These are phyloP conservation scores for Zizania latifolia DNA, from an alignment of 176 grass and related monocot species.

Conservation along the genomic window DNA sequence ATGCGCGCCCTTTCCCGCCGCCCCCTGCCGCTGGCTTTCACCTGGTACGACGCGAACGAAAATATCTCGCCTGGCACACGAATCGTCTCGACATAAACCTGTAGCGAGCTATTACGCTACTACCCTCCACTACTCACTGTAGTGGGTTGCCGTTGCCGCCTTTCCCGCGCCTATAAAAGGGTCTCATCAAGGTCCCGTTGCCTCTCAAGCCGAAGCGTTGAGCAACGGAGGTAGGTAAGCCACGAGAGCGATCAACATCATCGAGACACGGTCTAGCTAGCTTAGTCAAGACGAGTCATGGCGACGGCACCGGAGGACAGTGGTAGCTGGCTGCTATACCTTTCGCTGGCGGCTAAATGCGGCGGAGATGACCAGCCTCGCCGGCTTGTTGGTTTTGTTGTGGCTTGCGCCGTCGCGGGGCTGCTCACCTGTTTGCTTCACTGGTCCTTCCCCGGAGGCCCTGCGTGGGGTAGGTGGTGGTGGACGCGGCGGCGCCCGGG, in stretches of 20 bases:
- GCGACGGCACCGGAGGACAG: constrained; percentile 27
- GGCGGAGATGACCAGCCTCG: neutral
- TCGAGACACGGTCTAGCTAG: neutral
- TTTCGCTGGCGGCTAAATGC: constrained; percentile 51
- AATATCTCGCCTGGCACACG: too few species aligned
- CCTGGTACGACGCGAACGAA: too few species aligned
- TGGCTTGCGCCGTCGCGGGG: neutral
- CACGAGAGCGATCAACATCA: too few species aligned
- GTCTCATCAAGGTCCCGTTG: neutral
- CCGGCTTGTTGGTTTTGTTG: constrained; percentile 21
- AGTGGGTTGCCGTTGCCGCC: neutral
- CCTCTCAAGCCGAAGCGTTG: neutral
- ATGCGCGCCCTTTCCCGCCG: too few species aligned
- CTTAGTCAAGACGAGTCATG: neutral
- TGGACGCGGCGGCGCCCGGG: neutral
- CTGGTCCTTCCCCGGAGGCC: constrained; percentile 68
- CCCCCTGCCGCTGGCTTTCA: too few species aligned
- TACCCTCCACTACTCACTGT: too few species aligned
- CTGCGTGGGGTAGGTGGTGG: constrained; percentile 73
- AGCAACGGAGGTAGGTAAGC: neutral
- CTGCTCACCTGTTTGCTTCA: constrained; percentile 34
- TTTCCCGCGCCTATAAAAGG: neutral
- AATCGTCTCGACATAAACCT: too few species aligned
- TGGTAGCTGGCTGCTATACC: constrained; percentile 49
- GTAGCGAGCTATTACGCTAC: too few species aligned